Percentiles rank a stretch among this genome's conserved stretches.
Evolutionary conservation across 2,329 filamentous ascomycete genomes (phyloP).

Genomic region (Cordyceps javanica): DNA sequence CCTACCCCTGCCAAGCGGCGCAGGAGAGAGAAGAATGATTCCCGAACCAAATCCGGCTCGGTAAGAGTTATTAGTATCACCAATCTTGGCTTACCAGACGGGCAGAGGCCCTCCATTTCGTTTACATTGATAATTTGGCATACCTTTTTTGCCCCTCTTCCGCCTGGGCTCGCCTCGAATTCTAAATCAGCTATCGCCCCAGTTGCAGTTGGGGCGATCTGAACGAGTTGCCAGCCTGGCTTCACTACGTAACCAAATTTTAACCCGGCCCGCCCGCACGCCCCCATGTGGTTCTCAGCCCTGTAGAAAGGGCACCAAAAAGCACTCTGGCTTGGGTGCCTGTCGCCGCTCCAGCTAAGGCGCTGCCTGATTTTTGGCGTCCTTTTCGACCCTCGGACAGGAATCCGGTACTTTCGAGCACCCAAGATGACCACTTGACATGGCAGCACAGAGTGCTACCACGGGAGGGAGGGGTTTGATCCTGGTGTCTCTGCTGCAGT

Average conservation of each 20-base stretch:
- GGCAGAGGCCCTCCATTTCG: neutral
- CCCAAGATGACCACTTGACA: neutral
- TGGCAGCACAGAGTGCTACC: too few relatives aligned
- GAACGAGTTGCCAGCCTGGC: neutral
- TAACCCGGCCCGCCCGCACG: neutral
- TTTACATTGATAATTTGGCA: neutral
- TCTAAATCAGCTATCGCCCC: neutral
- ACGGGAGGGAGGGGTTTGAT: too few relatives aligned
- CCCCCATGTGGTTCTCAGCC: slow-evolving; percentile 11
- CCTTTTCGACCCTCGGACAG: neutral
- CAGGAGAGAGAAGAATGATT: too few relatives aligned
- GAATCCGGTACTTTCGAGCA: neutral
- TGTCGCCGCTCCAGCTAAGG: slow-evolving; percentile 2
- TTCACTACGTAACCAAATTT: neutral
- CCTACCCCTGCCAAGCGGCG: neutral
- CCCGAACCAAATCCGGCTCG: neutral
- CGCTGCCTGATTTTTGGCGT: slow-evolving; percentile 8
- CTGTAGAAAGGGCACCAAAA: slow-evolving; percentile 6
- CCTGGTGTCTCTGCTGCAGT: neutral
- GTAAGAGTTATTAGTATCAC: neutral
- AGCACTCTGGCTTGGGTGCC: neutral
- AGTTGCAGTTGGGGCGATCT: neutral
- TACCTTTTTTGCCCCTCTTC: neutral
- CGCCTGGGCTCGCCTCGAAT: neutral
- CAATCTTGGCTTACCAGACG: neutral